These are phyloP conservation scores for Gloeostereum incarnatum DNA, from an alignment of 768 basidiomycete species.

Conservation along the genomic window DNA sequence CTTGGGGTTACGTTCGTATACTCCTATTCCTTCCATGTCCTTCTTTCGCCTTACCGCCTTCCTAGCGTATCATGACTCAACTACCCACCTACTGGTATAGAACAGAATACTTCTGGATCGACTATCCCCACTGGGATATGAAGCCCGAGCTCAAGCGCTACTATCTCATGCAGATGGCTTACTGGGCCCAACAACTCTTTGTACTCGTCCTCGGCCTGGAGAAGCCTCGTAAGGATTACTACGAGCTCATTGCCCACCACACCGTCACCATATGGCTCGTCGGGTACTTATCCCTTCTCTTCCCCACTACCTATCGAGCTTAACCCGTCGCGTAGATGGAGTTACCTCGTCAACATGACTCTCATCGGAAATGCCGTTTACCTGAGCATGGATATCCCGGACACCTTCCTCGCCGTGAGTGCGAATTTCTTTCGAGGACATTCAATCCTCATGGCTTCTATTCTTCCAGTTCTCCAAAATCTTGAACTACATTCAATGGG, in stretches of 20 bases:
- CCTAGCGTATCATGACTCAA: slow-evolving; percentile 71
- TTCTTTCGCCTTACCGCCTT: slow-evolving; percentile 1
- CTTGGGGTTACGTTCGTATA: slow-evolving; percentile 46
- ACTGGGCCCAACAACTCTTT: slow-evolving; percentile 92
- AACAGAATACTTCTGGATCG: slow-evolving; percentile 81
- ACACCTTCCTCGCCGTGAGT: slow-evolving; percentile 76
- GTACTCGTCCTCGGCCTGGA: slow-evolving; percentile 81
- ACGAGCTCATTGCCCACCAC: slow-evolving; percentile 85
- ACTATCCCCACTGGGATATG: slow-evolving; percentile 89
- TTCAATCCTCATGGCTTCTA: neutral
- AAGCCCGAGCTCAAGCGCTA: slow-evolving; percentile 77
- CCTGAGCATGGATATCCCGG: slow-evolving; percentile 96
- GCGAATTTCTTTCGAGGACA: neutral
- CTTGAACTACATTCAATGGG: slow-evolving; percentile 75
- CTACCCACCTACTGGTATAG: slow-evolving; percentile 83
- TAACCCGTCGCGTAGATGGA: slow-evolving; percentile 48
- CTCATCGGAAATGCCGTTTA: slow-evolving; percentile 87
- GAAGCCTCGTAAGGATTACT: slow-evolving; percentile 89
- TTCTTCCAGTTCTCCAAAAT: slow-evolving; percentile 74
- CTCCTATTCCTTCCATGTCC: slow-evolving; percentile 2
- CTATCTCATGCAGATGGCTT: slow-evolving; percentile 88
- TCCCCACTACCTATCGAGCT: neutral
- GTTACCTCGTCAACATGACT: slow-evolving; percentile 73
- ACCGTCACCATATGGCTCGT: slow-evolving; percentile 92
- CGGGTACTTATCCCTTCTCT: slow-evolving; percentile 40